These are phyloP conservation scores for Rhodomyrtus psidioides DNA, from an alignment of 441 rosid genomes.

Conservation along the genomic window DNA sequence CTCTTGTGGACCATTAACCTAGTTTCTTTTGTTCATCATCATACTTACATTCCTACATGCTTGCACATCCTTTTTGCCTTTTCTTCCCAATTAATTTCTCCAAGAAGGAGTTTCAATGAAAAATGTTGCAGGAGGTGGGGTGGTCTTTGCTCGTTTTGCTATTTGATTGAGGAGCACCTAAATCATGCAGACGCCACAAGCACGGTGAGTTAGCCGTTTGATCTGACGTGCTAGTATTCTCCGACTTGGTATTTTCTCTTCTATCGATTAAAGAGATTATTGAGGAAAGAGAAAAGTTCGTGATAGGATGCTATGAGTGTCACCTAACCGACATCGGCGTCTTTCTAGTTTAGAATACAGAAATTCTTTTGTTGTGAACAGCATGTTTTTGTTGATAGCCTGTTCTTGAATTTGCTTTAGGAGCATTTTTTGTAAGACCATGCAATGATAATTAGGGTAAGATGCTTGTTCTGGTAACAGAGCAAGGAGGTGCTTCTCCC, in stretches of 20 bases:
- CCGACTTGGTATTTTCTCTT: neutral
- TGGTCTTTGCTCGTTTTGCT: conserved; percentile 6
- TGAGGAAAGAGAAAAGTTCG: neutral
- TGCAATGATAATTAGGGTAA: neutral
- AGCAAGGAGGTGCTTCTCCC: neutral
- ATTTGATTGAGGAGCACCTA: conserved; percentile 12
- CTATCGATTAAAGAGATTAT: neutral
- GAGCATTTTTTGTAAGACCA: neutral
- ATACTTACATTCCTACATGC: neutral
- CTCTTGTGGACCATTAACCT: conserved; percentile 14
- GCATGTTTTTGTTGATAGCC: neutral
- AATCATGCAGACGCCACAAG: conserved; percentile 88
- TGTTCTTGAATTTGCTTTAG: neutral
- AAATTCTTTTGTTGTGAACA: neutral
- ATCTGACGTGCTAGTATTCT: neutral
- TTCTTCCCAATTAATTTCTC: conserved; percentile 30
- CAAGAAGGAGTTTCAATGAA: conserved; percentile 18
- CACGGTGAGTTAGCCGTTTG: conserved; percentile 38
- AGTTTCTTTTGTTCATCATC: conserved; percentile 1
- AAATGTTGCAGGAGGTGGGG: conserved; percentile 31
- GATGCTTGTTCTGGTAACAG: neutral
- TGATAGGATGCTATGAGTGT: neutral
- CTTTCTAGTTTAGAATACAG: neutral
- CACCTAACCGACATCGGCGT: neutral
- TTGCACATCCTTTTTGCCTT: conserved; percentile 20